Base-by-base conservation (phyloP, 441 rosid species). In the Croton setiger region DNA sequence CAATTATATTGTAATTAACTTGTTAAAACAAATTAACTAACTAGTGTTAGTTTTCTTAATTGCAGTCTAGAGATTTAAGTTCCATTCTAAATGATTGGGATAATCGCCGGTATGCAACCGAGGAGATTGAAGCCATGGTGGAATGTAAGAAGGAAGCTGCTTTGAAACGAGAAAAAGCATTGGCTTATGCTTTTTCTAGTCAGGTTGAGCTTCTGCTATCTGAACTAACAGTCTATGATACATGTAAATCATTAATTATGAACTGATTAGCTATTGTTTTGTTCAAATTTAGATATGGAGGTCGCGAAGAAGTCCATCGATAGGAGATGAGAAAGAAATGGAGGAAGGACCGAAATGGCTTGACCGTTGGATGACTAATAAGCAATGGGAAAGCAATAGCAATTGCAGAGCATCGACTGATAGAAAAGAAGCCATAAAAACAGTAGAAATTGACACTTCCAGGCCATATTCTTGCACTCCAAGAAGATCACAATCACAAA, bases 371-470 rank as follows among this genome's bases (percentile, higher is more conserved):
- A 82, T 79, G 88, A 85, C 82, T 4, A 64, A 84, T 31, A 85
- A 81, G 82, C 82, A 75, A 65, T 79, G 82, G 84, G 86, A 83
- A 15, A 76, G 66, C 72, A 66, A 70, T 53, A 69, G 54, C 62
- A 66, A 70, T 53, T 66, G 54, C 62, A 82, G 96, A 81, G 85
- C 86, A 59, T 89, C 96, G 15, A 77, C 82, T 41, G 93, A 90
- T 77, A 78, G 79, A 53, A 83, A 86, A 59, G 87, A 83, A 64
- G 60, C 82, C 4, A 82, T 85, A 68, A 91, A 91, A 82, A 91
- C 96, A 0, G 90, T 91, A 4, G 93, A 93, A 69, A 81, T 91
- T 6, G 97, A 93, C 71, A 85, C 90, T 27, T 80, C 91, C 10
- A 89, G 82, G 35, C 93, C 92, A 44, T 80, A 71, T 75, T 60